A percentile compares a stretch with the other conserved stretches of the same genome.
phyloP scores from a whole-genome alignment of 345 rosid species.

The Laguncularia racemosa region DNA sequence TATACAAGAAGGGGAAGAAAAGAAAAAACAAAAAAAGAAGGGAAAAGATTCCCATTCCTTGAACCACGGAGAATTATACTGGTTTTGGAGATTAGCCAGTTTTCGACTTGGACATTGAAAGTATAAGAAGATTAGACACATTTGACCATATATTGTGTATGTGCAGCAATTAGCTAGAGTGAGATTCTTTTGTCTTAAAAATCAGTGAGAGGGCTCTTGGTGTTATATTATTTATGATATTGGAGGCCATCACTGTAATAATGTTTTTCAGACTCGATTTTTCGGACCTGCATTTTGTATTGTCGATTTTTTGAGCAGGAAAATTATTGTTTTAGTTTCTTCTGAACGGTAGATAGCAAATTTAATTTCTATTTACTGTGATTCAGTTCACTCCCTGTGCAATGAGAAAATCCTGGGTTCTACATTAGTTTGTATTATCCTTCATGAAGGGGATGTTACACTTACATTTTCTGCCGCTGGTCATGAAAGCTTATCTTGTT shows the following conservation, averaged over 20 bases:
- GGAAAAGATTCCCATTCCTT: neutral
- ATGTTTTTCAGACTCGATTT: slow-evolving; percentile 1
- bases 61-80: neutral
- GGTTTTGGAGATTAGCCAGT: slow-evolving; percentile 11
- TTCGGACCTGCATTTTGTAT: no score
- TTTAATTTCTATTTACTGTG: no score
- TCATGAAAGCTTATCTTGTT: no score
- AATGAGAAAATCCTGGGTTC: no score
- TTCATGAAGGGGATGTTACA: no score
- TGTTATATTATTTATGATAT: slow-evolving; percentile 2
- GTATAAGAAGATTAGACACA: slow-evolving; percentile 3
- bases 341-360: no score
- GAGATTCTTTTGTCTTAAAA: slow-evolving; percentile 31
- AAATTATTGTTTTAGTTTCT: no score
- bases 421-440: no score
- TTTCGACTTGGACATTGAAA: neutral
- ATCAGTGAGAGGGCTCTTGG: slow-evolving; percentile 16
- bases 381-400: no score
- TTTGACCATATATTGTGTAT: slow-evolving; percentile 44
- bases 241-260: slow-evolving; percentile 4
- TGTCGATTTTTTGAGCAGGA: no score
- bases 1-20: neutral
- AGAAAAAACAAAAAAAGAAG: no score
- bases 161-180: slow-evolving; percentile 38
- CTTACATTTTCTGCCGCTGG: no score